A percentile compares a stretch with the other conserved stretches of the same genome.
Evolutionary conservation across 2,329 filamentous ascomycete species (phyloP).

Genomic region (Fusarium scirpi): DNA sequence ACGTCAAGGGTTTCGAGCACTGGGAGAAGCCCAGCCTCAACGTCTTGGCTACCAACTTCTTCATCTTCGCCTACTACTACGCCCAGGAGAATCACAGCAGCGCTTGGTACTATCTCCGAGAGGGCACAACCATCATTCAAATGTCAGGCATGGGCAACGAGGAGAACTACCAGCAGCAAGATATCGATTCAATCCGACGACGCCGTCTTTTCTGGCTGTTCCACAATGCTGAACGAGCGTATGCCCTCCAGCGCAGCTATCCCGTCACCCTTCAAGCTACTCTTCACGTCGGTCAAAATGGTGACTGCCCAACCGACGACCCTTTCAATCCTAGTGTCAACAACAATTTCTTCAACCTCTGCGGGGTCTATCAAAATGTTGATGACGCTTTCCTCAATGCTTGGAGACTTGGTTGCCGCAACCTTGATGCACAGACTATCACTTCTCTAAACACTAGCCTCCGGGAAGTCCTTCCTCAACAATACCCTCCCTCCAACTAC

Average conservation of each 20-base stretch:
- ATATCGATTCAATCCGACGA: slow-evolving; percentile 70
- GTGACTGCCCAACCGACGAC: slow-evolving; percentile 70
- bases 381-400: slow-evolving; percentile 72
- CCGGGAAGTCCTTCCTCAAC: slow-evolving; percentile 27
- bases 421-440: slow-evolving; percentile 69
- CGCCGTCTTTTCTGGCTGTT: slow-evolving; percentile 80
- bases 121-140: slow-evolving; percentile 77
- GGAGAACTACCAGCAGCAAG: slow-evolving; percentile 67
- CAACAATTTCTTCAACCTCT: slow-evolving; percentile 68
- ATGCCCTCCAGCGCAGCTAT: slow-evolving; percentile 76
- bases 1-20: slow-evolving; percentile 64
- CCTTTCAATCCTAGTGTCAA: slow-evolving; percentile 62
- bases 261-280: slow-evolving; percentile 78
- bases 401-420: slow-evolving; percentile 74
- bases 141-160: slow-evolving; percentile 72
- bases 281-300: slow-evolving; percentile 72
- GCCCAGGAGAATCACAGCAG: slow-evolving; percentile 79
- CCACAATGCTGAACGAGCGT: slow-evolving; percentile 78
- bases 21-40: slow-evolving; percentile 67
- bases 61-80: slow-evolving; percentile 79
- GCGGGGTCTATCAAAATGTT: slow-evolving; percentile 73
- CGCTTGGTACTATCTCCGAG: slow-evolving; percentile 83
- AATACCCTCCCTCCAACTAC: slow-evolving; percentile 64
- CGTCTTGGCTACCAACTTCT: slow-evolving; percentile 79
- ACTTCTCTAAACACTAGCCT: slow-evolving; percentile 10